These are phyloP conservation scores for Hibiscus tridactylites DNA, from an alignment of 345 rosid species.

Conservation along the genomic window DNA sequence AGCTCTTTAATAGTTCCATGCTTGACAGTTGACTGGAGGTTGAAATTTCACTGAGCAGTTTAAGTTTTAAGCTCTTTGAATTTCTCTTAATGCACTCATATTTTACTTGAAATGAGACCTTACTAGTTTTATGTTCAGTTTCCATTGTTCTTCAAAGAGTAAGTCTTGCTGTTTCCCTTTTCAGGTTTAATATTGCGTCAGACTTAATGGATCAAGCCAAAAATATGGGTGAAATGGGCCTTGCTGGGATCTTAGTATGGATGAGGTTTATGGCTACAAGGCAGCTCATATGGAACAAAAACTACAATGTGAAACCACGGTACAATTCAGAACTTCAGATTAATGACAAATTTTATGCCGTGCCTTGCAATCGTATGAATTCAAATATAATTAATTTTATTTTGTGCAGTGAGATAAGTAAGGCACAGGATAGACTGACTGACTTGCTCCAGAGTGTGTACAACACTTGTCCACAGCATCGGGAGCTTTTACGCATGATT, in stretches of 20 bases:
- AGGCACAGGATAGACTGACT: slow-evolving; percentile 95
- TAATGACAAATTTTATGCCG: not conserved
- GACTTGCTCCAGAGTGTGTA: slow-evolving; percentile 62
- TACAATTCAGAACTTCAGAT: slow-evolving; percentile 23
- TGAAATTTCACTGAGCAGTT: slow-evolving; percentile 14
- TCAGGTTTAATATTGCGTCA: slow-evolving; percentile 90
- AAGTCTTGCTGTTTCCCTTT: slow-evolving; percentile 7
- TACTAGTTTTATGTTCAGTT: slow-evolving; percentile 5
- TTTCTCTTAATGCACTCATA: not conserved
- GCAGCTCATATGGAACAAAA: slow-evolving; percentile 98
- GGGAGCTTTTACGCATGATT: slow-evolving; percentile 79
- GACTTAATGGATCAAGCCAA: slow-evolving; percentile 77
- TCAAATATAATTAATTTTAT: not conserved
- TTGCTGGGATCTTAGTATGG: slow-evolving; percentile 95
- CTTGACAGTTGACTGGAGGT: not conserved
- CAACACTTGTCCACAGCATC: slow-evolving; percentile 44
- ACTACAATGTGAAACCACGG: slow-evolving; percentile 99
- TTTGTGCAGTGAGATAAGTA: slow-evolving; percentile 82
- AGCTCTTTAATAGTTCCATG: slow-evolving; percentile 9
- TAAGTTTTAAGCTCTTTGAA: not conserved
- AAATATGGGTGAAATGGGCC: slow-evolving; percentile 66
- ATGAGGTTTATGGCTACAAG: slow-evolving; percentile 99
- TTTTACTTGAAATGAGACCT: not conserved
- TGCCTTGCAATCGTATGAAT: not conserved
- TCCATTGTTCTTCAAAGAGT: not conserved